Evolutionary conservation across 1,284 basidiomycete species (phyloP).

Genomic region (Porodaedalea pini): DNA sequence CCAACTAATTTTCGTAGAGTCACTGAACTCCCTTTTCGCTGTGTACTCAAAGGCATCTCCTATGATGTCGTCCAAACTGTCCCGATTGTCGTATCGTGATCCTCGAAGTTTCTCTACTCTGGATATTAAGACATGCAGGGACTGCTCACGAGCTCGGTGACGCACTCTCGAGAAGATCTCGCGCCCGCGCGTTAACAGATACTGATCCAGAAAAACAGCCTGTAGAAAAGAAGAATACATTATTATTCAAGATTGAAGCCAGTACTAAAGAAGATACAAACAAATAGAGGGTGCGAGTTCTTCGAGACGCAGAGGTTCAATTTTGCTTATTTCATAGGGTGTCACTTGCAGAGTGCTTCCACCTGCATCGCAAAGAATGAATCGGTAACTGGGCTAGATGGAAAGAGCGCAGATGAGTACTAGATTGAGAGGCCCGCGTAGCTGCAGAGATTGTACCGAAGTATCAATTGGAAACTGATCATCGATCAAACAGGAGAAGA

Average conservation of each 20-base stretch:
- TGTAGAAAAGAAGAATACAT: conserved; percentile 26
- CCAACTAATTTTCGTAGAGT: conserved; percentile 59
- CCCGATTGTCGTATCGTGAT: conserved; percentile 52
- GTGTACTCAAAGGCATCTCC: conserved; percentile 70
- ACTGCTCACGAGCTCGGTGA: neutral
- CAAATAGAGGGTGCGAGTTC: conserved; percentile 80
- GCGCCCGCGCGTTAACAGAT: conserved; percentile 70
- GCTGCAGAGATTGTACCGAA: conserved; percentile 39
- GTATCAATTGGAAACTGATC: conserved; percentile 69
- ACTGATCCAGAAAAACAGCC: conserved; percentile 76
- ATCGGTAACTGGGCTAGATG: conserved; percentile 54
- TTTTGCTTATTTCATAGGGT: conserved; percentile 65
- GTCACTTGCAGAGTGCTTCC: conserved; percentile 77
- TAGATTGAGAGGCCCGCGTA: neutral
- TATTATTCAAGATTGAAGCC: neutral
- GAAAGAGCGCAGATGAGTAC: neutral
- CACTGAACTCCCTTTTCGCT: conserved; percentile 70
- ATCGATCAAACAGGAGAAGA: conserved; percentile 71
- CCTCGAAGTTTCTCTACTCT: neutral
- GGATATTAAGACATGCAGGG: neutral
- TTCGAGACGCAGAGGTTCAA: conserved; percentile 68
- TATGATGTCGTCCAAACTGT: conserved; percentile 62
- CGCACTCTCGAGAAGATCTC: conserved; percentile 62
- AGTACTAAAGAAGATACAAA: conserved; percentile 32
- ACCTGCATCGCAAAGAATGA: conserved; percentile 73